Base-by-base conservation (phyloP, 2,329 filamentous ascomycete species). In the Fusarium miscanthi region DNA sequence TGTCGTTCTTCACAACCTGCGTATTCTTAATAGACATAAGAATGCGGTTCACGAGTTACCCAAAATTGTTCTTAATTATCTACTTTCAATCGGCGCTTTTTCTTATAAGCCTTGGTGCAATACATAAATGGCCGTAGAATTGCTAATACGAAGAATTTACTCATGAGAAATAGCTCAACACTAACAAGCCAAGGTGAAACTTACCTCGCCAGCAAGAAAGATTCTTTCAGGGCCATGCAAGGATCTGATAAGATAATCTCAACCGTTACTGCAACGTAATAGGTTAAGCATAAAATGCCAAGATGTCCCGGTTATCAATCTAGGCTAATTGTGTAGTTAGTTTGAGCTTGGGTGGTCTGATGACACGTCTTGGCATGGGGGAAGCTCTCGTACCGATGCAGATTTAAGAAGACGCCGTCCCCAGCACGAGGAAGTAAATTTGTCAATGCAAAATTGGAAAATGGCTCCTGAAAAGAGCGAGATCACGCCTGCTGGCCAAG, bases 71-170 rank as follows among this genome's bases (percentile, higher is more conserved):
- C 3, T 25, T 25, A 25, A 25, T 25, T 25, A 25, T 25, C 23
- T 25, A 25, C 5, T 5, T 25, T 25, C 23, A 25, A 25, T 25
- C 23, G 5, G 23, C 23, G 5, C 23, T 25, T 25, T 25, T 25
- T 5, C 23, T 25, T 25, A 25, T 5, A 25, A 25, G 5, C 23
- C 23, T 25, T 25, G 23, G 23, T 25, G 23, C 23, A 5, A 25
- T 5, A 5, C 23, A 25, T 25, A 25, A 25, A 25, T 16, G 0
- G n/a, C 14, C 4, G 14, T 2, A 23, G 14, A 42, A 7, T 8
- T 40, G 38, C 13, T 7, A 16, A 41, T 41, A 0, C 1, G 10
- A 23, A 5, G 7, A 8, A 19, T 35, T 17, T 7, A 6, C 19
- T 14, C 11, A 3, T 30, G 5, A 7, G 23, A 21, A 33, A 14